Evolutionary conservation across 257 asterid species (phyloP), one percentile per base, ranked within the genome.

Genomic region (Solanum verrucosum): DNA sequence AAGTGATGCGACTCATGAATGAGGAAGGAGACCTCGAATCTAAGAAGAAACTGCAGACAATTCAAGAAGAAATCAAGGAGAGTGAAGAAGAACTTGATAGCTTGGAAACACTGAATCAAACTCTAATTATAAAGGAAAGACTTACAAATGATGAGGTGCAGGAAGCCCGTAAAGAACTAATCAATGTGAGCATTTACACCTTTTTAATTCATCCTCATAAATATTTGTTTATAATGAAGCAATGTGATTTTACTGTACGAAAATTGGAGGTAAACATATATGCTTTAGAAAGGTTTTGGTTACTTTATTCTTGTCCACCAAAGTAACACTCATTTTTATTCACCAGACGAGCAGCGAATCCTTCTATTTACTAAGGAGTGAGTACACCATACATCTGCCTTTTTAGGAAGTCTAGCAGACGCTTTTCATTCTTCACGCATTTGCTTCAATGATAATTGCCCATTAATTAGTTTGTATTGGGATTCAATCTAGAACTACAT

Each of bases 101-200:
- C 87, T 31, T 96, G 84, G 96, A 91, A 56, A 38, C 90, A 31
- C 27, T 91, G 35, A 91, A 87, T 90, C 94, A 93, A 89, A 42
- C 91, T 77, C 94, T 96, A 49, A 90, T 93, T 82, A 49, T 91
- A 89, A 94, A 92, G 93, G 95, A 94, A 91, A 90, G 95, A 82
- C 89, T 84, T 67, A 89, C 92, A 83, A 94, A 94, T 84, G 97
- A 93, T 38, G 98, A 96, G 89, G 86, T 95, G 90, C 95, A 94
- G 75, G 98, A 93, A 38, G 98, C 97, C 46, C 96, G 96, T 83
- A 94, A 93, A 90, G 95, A 92, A 89, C 86, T 96, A 15, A 81
- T 93, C 31, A 52, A 75, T 35, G 98, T 96, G 90, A 93, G 95
- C 88, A 60, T 86, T 88, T 79, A 14, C 23, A 34, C 42, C 27